A percentile compares a stretch with the other conserved stretches of the same genome.
Conservation (phyloP, 352 stramenopile genomes). For the Globisporangium spiculum region DNA sequence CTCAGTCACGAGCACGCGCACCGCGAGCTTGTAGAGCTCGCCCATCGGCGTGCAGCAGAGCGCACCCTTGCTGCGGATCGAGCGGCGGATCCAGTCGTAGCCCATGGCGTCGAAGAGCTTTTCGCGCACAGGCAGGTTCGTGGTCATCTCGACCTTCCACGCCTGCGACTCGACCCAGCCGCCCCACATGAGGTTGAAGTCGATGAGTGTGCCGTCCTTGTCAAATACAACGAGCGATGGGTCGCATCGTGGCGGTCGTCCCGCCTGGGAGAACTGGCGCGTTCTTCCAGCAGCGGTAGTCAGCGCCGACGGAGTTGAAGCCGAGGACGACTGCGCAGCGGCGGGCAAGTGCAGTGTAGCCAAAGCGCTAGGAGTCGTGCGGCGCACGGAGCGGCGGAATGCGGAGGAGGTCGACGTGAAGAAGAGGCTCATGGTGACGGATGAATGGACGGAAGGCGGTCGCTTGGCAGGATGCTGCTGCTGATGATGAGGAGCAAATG, state of each 20-base stretch:
- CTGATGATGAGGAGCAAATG: conserved; percentile 2
- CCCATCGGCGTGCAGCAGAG: conserved; percentile 85
- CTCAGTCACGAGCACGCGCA: conserved; percentile 69
- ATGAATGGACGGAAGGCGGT: conserved; percentile 6
- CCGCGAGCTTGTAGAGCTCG: conserved; percentile 80
- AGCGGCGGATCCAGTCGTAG: conserved; percentile 82
- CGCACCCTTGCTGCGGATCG: conserved; percentile 78
- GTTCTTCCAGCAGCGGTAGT: not conserved
- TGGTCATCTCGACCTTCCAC: conserved; percentile 86
- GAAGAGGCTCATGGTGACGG: conserved; percentile 1
- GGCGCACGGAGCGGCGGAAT: conserved; percentile 4
- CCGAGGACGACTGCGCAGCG: not conserved
- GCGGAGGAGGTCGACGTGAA: conserved; percentile 14
- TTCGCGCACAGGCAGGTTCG: conserved; percentile 64
- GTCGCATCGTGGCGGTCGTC: conserved; percentile 32
- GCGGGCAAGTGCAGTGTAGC: not conserved
- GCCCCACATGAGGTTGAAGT: conserved; percentile 90
- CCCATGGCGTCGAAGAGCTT: conserved; percentile 87
- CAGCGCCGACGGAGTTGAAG: not conserved
- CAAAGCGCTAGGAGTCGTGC: conserved; percentile 5
- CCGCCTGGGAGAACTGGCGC: conserved; percentile 10
- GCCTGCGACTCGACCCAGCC: conserved; percentile 84
- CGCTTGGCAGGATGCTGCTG: not conserved
- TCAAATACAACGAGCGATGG: conserved; percentile 85
- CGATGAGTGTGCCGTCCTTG: conserved; percentile 89